Percentiles rank a stretch among this genome's conserved stretches.
These are phyloP conservation scores for Leucocoprinus sp. DNA, from an alignment of 768 basidiomycete species.

Conservation along the genomic window DNA sequence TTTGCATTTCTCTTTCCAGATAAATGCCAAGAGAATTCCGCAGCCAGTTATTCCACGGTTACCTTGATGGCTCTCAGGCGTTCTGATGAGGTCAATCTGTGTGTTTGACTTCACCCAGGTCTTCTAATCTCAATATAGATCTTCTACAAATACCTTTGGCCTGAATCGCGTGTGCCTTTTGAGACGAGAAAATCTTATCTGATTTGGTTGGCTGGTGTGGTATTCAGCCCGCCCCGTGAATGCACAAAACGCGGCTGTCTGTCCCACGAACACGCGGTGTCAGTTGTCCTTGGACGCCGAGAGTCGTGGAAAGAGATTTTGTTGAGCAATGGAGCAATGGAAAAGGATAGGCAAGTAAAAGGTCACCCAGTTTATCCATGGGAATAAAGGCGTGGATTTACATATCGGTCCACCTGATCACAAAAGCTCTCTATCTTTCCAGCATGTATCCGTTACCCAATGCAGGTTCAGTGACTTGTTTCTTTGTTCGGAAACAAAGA, in stretches of 20 bases:
- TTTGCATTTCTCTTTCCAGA: not conserved
- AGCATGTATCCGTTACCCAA: not conserved
- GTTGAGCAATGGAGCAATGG: not conserved
- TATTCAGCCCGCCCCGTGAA: not conserved
- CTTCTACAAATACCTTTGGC: not conserved
- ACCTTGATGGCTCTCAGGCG: not conserved
- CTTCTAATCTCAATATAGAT: not conserved
- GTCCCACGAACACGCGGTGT: slow-evolving; percentile 3
- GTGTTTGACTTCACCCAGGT: not conserved
- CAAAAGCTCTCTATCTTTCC: not conserved
- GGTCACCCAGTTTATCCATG: not conserved
- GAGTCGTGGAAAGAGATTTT: not conserved
- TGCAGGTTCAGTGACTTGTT: no score
- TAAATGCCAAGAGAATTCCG: not conserved
- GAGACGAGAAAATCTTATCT: not conserved
- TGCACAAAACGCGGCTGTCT: not conserved
- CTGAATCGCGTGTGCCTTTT: not conserved
- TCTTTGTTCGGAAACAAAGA: no score
- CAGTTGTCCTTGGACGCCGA: not conserved
- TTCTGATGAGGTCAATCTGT: not conserved
- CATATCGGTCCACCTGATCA: not conserved
- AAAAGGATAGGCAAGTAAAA: not conserved
- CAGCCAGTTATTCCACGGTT: not conserved
- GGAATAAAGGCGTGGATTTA: not conserved
- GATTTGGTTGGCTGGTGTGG: not conserved